These are phyloP conservation scores for Phaffia australis DNA, from an alignment of 768 basidiomycete genomes.

Conservation along the genomic window DNA sequence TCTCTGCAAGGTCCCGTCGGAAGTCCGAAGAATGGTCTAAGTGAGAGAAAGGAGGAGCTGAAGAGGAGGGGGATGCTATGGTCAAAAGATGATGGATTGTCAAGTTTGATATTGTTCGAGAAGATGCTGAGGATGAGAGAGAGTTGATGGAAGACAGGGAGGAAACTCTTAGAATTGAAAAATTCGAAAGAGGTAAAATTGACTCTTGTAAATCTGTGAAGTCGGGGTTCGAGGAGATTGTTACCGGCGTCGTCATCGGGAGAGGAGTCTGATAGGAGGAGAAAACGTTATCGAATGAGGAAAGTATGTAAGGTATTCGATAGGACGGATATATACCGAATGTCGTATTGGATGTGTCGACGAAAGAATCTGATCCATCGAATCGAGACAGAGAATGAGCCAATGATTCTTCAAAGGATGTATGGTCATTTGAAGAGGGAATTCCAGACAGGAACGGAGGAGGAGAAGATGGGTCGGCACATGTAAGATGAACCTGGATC, in stretches of 20 bases:
- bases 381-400: background rate
- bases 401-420: no score
- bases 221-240: slow-evolving; percentile 38
- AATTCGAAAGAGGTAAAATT: slow-evolving; percentile 50
- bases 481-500: slow-evolving; percentile 52
- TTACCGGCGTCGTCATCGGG: slow-evolving; percentile 24
- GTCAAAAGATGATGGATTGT: slow-evolving; percentile 54
- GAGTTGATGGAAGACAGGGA: slow-evolving; percentile 40
- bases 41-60: slow-evolving; percentile 35
- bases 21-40: slow-evolving; percentile 29
- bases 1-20: slow-evolving; percentile 52
- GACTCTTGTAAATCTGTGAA: slow-evolving; percentile 37
- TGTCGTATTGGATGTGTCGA: slow-evolving; percentile 28
- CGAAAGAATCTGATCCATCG: slow-evolving; percentile 2
- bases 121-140: slow-evolving; percentile 40
- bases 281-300: slow-evolving; percentile 35
- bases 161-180: slow-evolving; percentile 52
- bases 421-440: background rate
- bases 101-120: slow-evolving; percentile 30
- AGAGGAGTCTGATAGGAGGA: slow-evolving; percentile 23
- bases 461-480: slow-evolving; percentile 50
- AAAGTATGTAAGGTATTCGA: slow-evolving; percentile 42
- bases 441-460: slow-evolving; percentile 47
- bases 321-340: slow-evolving; percentile 46
- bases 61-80: slow-evolving; percentile 42